Evolutionary conservation across 305 asterid species (phyloP), one percentile per base, ranked within the genome.

Genomic region (Salvia sclarea): DNA sequence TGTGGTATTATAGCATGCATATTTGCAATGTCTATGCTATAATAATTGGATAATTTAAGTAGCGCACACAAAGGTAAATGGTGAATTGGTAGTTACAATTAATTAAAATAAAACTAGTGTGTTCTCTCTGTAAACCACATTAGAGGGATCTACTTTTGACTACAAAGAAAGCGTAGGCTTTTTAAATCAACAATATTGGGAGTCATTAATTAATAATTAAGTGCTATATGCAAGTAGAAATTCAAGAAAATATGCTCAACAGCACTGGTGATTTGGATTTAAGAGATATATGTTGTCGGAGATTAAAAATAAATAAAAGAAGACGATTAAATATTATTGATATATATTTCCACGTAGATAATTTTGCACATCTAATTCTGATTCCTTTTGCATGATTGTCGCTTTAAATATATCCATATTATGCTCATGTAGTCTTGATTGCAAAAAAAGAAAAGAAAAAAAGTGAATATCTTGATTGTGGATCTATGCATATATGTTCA

Each of bases 91-190:
- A 37, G 21, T 25, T 57, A 48, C 38, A 48, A 54, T 72, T 45
- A 47, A 69, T 50, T 50, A 22, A 43, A 24, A 24, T 25, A 1
- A 4, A 25, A 25, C 30, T 62, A 72, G 82, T 74, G 79, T 74
- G 69, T 71, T 78, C 35, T 43, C 30, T 69, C 79, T 70, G 82
- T 74, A 70, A 74, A 11, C 77, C 77, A 78, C 71, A 66, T 55
- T 55, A 55, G 58, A 63, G 66, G 68, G 65, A 74, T 70, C 77
- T 61, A 55, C 77, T 78, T 78, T 78, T 74, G 76, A 78, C 79
- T 74, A 50, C 14, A 48, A 50, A 24, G 22, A 74, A 41, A 49
- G 62, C 44, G 49, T 33, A 12, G 44, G 14, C 50, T 55, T 67
- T 71, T 5, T 17, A 33, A 17, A 58, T 64, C 13, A 60, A 52